Base-by-base conservation (phyloP, 2,329 filamentous ascomycete species). In the Hypoxylon sp. region DNA sequence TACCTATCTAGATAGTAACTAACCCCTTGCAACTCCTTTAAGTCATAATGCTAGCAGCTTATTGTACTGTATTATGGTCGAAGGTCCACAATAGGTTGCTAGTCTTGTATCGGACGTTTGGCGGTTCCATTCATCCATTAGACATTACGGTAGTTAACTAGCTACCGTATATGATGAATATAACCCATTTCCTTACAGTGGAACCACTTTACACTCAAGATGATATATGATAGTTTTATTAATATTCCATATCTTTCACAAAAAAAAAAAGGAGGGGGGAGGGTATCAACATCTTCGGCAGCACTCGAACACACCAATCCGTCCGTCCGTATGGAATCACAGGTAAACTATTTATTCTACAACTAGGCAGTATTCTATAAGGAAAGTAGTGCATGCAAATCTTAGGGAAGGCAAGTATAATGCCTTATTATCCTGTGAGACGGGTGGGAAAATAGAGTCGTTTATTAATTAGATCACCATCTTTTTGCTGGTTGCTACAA, bases 151-250 rank as follows among this genome's bases (percentile, higher is more conserved):
- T n/a, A n/a, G n/a, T n/a, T n/a, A n/a, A n/a, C n/a, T n/a, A n/a
- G n/a, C n/a, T n/a, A n/a, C n/a, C n/a, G n/a, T n/a, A n/a, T n/a
- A n/a, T n/a, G 23, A 23, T 23, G 5, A 23, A 11, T n/a, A 30
- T 32, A 32, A 9, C 4, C 17, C 14, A 9, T 23, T 14, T 41
- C 21, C 21, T 11, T 10, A 41, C 5, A n/a, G 13, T 32, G 28
- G 38, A 34, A n/a, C 23, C 34, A n/a, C 36, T 34, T 21, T 19
- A 43, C 17, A n/a, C 25, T 17, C 5, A 43, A 55, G 41, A 14
- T 55, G 51, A 43, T 55, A 43, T 55, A 10, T 55, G 36, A 55
- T 55, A 28, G 13, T 43, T 28, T 23, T 49, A 1, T 38, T 6
- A 5, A n/a, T n/a, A n/a, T n/a, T n/a, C n/a, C n/a, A n/a, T n/a